Evolutionary conservation across 176 grass and related monocot species (phyloP).

Genomic region (Chloris gayana): DNA sequence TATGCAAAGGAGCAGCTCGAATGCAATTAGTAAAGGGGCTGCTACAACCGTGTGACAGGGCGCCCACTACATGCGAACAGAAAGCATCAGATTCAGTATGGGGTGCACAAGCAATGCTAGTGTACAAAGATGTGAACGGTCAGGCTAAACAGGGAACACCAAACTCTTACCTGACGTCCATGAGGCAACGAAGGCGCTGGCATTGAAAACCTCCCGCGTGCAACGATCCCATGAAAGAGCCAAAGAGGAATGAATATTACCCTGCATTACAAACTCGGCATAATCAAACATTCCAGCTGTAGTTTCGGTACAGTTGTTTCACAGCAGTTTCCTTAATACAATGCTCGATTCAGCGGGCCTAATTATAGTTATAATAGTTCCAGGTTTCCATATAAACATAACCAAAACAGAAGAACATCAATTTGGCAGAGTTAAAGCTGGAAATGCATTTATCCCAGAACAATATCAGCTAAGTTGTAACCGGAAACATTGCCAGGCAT

Average conservation of each 20-base stretch:
- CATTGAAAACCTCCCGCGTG: constrained; percentile 49
- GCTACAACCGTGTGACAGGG: constrained; percentile 93
- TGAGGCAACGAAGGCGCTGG: too few relatives aligned
- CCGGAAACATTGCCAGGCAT: not conserved
- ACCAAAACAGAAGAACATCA: not conserved
- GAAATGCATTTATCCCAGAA: not conserved
- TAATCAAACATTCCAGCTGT: constrained; percentile 20
- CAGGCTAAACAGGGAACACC: too few relatives aligned
- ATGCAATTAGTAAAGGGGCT: constrained; percentile 75
- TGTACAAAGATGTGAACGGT: constrained; percentile 1
- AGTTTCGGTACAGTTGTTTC: not conserved
- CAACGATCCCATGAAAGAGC: constrained; percentile 85
- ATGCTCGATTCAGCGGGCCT: not conserved
- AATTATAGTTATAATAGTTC: not conserved
- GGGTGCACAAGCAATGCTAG: constrained; percentile 9
- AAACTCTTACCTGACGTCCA: too few relatives aligned
- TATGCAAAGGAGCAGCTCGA: constrained; percentile 91
- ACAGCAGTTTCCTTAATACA: not conserved
- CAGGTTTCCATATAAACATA: not conserved
- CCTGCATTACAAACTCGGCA: constrained; percentile 45
- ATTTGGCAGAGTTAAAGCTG: not conserved
- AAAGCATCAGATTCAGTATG: constrained; percentile 23
- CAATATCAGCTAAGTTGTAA: not conserved
- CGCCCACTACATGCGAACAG: constrained; percentile 65
- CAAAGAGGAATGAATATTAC: constrained; percentile 88